A percentile compares a stretch with the other conserved stretches of the same genome.
These are phyloP conservation scores for Pyrenula massariospora DNA, from an alignment of 495 filamentous ascomycete genomes.

Conservation along the genomic window DNA sequence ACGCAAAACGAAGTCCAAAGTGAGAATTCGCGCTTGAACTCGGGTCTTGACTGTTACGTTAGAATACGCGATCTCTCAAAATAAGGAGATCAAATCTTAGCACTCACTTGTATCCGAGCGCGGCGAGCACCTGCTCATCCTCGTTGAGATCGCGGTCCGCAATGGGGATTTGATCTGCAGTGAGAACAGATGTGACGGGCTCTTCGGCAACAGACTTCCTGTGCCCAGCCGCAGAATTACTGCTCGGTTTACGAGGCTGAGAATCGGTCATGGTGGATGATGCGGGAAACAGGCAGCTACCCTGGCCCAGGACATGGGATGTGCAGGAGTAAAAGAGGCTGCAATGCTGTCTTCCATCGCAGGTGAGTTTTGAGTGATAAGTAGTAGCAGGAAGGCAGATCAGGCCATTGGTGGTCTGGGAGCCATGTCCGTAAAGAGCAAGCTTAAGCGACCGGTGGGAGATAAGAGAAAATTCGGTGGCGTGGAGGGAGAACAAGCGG, in stretches of 20 bases:
- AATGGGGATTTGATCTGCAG: constrained; percentile 49
- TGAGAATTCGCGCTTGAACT: constrained; percentile 76
- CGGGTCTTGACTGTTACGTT: constrained; percentile 10
- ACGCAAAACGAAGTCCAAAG: constrained; percentile 76
- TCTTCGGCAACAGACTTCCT: constrained; percentile 25
- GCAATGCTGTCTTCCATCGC: too few species aligned
- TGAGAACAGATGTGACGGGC: constrained; percentile 58
- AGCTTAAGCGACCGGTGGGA: neutral
- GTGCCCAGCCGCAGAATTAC: neutral
- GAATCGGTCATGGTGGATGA: neutral
- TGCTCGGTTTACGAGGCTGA: neutral
- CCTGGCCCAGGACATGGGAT: neutral
- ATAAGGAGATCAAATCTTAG: neutral
- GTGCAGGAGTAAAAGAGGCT: neutral
- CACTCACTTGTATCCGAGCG: constrained; percentile 59
- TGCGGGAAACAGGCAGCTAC: neutral
- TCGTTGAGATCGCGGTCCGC: constrained; percentile 35
- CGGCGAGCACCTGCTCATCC: constrained; percentile 59
- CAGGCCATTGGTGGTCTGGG: neutral
- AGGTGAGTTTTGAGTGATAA: neutral
- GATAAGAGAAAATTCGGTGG: neutral
- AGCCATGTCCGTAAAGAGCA: neutral
- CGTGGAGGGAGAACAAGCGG: too few species aligned
- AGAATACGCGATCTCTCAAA: neutral
- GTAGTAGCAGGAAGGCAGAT: neutral